phyloP scores from a whole-genome alignment of 1,139 yeast genomes.

The Kodamaea derodonti region DNA sequence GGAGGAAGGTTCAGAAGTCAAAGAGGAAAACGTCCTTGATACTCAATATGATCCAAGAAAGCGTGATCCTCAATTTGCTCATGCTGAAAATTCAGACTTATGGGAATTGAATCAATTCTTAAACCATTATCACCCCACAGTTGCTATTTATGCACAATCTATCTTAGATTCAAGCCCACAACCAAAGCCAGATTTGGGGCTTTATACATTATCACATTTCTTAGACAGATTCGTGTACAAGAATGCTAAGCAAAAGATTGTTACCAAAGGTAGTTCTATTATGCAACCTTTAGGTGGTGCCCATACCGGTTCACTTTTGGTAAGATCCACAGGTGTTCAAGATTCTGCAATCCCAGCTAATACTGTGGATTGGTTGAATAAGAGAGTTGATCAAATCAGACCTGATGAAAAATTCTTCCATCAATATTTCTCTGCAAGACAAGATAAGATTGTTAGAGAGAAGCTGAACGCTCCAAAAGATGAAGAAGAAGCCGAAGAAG shows the following conservation, averaged over 20 bases:
- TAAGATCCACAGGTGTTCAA: constrained; percentile 56
- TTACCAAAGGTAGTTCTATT: constrained; percentile 78
- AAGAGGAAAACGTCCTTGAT: constrained; percentile 8
- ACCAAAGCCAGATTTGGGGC: constrained; percentile 82
- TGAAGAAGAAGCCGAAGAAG: constrained; percentile 43
- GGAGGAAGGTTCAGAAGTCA: constrained; percentile 6
- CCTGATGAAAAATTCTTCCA: constrained; percentile 91
- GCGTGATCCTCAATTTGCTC: constrained; percentile 86
- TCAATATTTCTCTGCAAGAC: constrained; percentile 74
- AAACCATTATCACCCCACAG: constrained; percentile 89
- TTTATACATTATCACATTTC: constrained; percentile 85
- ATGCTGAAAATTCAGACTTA: constrained; percentile 73
- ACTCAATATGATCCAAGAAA: constrained; percentile 74
- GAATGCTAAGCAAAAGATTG: constrained; percentile 76
- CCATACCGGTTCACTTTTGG: constrained; percentile 72
- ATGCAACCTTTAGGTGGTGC: constrained; percentile 98
- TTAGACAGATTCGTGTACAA: constrained; percentile 93
- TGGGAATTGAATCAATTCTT: constrained; percentile 83
- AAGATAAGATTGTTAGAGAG: constrained; percentile 40
- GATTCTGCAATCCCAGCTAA: constrained; percentile 62
- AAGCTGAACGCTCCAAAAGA: constrained; percentile 17
- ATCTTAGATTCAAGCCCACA: constrained; percentile 44
- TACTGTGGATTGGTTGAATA: constrained; percentile 76
- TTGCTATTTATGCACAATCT: constrained; percentile 73
- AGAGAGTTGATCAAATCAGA: constrained; percentile 59